Conservation (phyloP, 2,329 filamentous ascomycete species). For the Xylaria sp. region DNA sequence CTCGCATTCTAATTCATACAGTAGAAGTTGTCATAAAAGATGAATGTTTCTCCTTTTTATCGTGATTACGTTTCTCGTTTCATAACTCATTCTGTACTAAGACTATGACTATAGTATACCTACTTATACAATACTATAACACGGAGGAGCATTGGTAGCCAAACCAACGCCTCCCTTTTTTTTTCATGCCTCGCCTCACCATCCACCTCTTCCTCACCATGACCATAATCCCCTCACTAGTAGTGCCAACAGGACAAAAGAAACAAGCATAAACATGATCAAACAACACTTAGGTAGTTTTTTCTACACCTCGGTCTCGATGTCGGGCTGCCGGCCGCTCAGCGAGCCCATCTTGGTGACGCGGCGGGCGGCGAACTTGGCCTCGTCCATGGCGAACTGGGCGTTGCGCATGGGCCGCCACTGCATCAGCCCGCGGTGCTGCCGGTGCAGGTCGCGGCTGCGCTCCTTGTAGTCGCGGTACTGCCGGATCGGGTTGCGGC, state of each 20-base stretch:
- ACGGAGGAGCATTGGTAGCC: neutral
- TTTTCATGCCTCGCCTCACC: neutral
- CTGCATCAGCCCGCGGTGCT: slow-evolving; percentile 91
- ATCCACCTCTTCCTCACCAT: neutral
- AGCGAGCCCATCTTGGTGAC: slow-evolving; percentile 77
- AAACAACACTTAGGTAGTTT: neutral
- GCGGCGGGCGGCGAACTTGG: slow-evolving; percentile 75
- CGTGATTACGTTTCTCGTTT: slow-evolving; percentile 9
- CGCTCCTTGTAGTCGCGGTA: slow-evolving; percentile 67
- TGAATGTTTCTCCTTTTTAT: neutral
- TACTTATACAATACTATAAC: slow-evolving; percentile 18
- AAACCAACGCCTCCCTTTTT: neutral
- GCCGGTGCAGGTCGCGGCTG: slow-evolving; percentile 77
- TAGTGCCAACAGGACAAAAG: neutral
- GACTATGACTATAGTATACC: neutral
- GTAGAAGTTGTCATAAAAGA: too few species aligned
- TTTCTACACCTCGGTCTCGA: slow-evolving; percentile 75
- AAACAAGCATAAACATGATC: neutral
- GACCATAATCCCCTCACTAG: neutral
- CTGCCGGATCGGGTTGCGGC: slow-evolving; percentile 58
- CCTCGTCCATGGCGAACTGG: slow-evolving; percentile 86
- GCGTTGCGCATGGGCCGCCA: slow-evolving; percentile 88
- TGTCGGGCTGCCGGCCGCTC: slow-evolving; percentile 80
- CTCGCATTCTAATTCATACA: too few species aligned
- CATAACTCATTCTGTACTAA: slow-evolving; percentile 25